Evolutionary conservation across 345 rosid species (phyloP).

Genomic region (Raphanus sativus): DNA sequence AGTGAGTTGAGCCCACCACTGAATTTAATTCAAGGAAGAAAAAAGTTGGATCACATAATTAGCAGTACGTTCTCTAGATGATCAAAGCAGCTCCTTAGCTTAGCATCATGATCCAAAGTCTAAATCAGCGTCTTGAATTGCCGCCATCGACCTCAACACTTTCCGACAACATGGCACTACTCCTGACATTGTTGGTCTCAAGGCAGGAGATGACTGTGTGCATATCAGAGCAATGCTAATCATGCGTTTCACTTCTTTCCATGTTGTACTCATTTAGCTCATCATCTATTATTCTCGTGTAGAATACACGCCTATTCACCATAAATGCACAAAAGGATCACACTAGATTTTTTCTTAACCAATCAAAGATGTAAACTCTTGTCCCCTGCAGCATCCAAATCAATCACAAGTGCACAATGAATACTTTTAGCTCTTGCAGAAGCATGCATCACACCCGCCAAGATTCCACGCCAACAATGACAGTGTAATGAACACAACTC

Average conservation of each 20-base stretch:
- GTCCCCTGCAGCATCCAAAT: background rate
- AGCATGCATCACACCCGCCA: background rate
- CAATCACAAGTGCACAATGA: background rate
- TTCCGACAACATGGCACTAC: conserved; percentile 61
- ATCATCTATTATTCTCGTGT: background rate
- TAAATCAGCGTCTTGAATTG: conserved; percentile 52
- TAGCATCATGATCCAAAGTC: conserved; percentile 55
- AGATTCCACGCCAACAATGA: background rate
- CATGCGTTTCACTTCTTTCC: background rate
- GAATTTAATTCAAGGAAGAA: background rate
- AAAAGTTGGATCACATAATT: conserved; percentile 50
- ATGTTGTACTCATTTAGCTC: background rate
- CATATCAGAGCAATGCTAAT: background rate
- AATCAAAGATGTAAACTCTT: background rate
- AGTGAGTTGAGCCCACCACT: conserved; percentile 1
- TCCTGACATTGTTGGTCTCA: conserved; percentile 61
- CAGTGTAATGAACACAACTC: background rate
- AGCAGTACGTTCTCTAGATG: conserved; percentile 61
- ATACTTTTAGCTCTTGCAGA: background rate
- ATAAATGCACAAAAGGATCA: background rate
- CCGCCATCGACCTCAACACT: conserved; percentile 51
- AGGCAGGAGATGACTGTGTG: conserved; percentile 6
- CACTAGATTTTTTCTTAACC: background rate
- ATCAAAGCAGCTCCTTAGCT: conserved; percentile 54
- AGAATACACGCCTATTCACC: background rate